These are phyloP conservation scores for Breviolum minutum DNA, from an alignment of 73 alveolate species.

Conservation along the genomic window DNA sequence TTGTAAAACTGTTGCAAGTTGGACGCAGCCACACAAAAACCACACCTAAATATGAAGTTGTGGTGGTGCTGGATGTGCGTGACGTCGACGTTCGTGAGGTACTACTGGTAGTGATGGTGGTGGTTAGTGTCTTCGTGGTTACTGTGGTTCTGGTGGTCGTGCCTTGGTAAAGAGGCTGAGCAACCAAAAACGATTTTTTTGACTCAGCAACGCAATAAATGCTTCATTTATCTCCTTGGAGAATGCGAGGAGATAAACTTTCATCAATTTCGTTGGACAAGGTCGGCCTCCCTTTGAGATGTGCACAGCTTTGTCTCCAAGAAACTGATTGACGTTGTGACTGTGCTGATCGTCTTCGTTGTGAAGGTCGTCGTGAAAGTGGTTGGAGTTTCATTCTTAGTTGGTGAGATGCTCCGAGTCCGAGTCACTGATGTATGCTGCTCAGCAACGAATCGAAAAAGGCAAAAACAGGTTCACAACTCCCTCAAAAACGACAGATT, in stretches of 20 bases:
- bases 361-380: conserved; percentile 57
- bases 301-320: neutral
- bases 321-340: conserved; percentile 36
- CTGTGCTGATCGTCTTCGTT: conserved; percentile 1
- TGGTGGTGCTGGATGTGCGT: conserved; percentile 53
- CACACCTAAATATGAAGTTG: conserved; percentile 54
- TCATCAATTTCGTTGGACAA: too few relatives aligned
- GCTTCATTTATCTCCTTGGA: too few relatives aligned
- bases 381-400: conserved; percentile 31
- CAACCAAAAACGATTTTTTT: neutral
- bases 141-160: neutral
- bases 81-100: conserved; percentile 69
- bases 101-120: conserved; percentile 11
- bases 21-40: neutral
- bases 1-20: too few relatives aligned
- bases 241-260: too few relatives aligned
- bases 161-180: neutral
- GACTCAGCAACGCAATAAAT: neutral
- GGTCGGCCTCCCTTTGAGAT: too few relatives aligned
- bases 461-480: too few relatives aligned
- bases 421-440: neutral
- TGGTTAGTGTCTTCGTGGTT: neutral
- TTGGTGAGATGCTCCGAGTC: neutral
- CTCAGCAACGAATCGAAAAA: too few relatives aligned
- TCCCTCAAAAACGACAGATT: too few relatives aligned